Evolutionary conservation across 1,284 basidiomycete genomes (phyloP), one percentile per base, ranked within the genome.

Genomic region (Cutaneotrichosporon sp.): DNA sequence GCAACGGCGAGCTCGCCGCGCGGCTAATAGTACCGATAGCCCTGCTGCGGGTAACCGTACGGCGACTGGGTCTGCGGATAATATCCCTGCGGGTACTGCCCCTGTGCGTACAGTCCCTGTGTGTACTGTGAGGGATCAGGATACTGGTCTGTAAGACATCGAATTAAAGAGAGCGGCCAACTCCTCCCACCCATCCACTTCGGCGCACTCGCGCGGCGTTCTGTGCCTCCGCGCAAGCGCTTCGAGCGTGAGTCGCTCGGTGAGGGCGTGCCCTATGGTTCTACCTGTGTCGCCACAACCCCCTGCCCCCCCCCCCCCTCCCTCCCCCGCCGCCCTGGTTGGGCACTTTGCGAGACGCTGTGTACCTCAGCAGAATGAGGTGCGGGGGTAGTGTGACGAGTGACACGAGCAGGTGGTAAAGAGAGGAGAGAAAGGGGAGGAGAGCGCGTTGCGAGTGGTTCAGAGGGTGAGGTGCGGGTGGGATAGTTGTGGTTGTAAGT

Each of bases 141-240:
- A 40, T 38, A 56, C 55, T 56, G 55, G 26, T 56, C 55, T 16
- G 55, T 56, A 42, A 56, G 55, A 56, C 38, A 56, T 3, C 38
- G 55, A 21, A 42, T 46, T 10, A 42, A 56, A 10, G 38, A 56
- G 55, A 14, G 36, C 22, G 30, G 18, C 22, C 36, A 56, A 38
- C 5, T 6, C 36, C 32, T 56, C 55, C 5, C 55, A 13, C 16
- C 4, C 42, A n/a, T n/a, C 42, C 42, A n/a, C 42, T 9, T 40
- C 55, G 2, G 55, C 55, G 22, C 38, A 38, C 22, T n/a, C 22
- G 22, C 38, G 21, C 26, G 42, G 38, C 10, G 36, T 38, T 21
- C 55, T 38, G 38, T 56, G 38, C 22, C 38, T 21, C 22, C 55
- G 38, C 22, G 36, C 38, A 30, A 56, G 55, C 21, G 38, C 55